Base-by-base conservation (phyloP, 345 rosid species). In the Citrus maxima region DNA sequence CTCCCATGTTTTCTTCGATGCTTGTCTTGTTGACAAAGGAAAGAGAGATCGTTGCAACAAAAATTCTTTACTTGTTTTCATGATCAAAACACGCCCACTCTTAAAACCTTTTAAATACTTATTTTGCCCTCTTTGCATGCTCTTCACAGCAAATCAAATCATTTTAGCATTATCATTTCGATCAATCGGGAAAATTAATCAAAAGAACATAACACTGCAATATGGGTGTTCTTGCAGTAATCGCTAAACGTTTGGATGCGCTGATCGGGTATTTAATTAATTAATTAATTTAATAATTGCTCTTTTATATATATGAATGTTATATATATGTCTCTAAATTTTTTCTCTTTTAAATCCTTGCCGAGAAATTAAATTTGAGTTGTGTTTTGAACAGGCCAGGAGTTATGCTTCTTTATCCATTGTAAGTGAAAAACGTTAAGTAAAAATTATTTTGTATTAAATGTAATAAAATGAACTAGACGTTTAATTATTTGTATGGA, bases 381-480 rank as follows among this genome's bases (percentile, higher is more conserved):
- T 77, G 18, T 22, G 64, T 34, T 64, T 59, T 71, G 63, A 51
- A 69, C 91, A 95, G 98, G 85, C 98, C 98, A 0, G 97, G 94
- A 70, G 85, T 93, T 54, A 95, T 95, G 98, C 94, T 95, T 79
- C 87, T 95, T 70, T 93, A 88, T 79, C 98, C 98, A 37, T 46
- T 95, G 98, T 95, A 87, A 90, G 98, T 86, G 65, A 10, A 46
- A 3, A 10, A 21, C 55, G 32, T 54, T 25, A 2, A 40, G 37
- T 40, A 40, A 40, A 40, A 40, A 40, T 10, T 40, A 40, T 40
- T 38, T 46, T 54, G 22, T 54, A 54, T 54, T 16, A 5, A 4
- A 54, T 18, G 22, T 54, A 54, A 54, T 16, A 19, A 54, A 16
- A 54, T 54, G 58, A 46, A 46, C 13, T 3, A 46, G 51, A 46